Conservation (phyloP, 169 alveolate genomes). For the Miamiensis avidus region DNA sequence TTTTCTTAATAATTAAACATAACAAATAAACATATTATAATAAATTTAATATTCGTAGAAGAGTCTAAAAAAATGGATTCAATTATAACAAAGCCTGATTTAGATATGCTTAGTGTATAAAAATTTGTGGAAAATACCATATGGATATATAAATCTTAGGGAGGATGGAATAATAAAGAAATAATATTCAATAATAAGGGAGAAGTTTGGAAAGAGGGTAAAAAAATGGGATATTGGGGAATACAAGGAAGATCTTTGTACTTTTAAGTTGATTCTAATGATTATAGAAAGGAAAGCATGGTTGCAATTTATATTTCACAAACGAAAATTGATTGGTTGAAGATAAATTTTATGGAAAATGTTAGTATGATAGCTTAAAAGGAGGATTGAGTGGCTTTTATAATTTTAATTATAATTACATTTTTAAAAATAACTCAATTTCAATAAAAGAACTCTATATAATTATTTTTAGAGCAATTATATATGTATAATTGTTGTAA, state of each 20-base stretch:
- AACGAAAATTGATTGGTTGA: background rate
- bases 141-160: background rate
- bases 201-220: background rate
- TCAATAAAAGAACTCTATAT: no score
- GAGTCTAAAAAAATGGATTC: background rate
- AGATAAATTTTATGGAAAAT: background rate
- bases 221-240: background rate
- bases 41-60: no score
- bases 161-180: background rate
- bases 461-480: no score
- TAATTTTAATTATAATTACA: no score
- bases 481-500: no score
- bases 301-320: background rate
- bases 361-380: background rate
- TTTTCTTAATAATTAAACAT: no score
- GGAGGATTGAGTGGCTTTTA: background rate
- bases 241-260: background rate
- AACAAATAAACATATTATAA: no score
- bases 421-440: no score
- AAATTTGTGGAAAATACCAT: background rate
- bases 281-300: background rate
- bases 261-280: background rate
- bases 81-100: background rate
- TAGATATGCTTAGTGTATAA: background rate
- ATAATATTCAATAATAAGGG: background rate